Evolutionary conservation across 352 stramenopile species (phyloP).

Genomic region (Poterioochromonas sp.): DNA sequence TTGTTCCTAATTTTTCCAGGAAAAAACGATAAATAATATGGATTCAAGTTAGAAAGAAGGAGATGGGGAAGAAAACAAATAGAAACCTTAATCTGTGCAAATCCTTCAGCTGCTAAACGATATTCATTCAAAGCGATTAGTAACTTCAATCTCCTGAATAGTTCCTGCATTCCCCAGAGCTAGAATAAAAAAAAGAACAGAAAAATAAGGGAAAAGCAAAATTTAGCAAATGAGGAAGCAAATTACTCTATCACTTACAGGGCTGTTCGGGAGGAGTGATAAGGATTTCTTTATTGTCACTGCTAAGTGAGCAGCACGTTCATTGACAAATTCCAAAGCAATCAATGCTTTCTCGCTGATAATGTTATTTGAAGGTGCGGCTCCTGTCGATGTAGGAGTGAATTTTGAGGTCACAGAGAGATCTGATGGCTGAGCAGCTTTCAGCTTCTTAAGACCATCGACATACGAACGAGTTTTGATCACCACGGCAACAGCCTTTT

Average conservation of each 20-base stretch:
- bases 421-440: neutral
- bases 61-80: neutral
- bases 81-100: neutral
- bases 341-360: neutral
- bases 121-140: neutral
- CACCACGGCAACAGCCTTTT: constrained; percentile 15
- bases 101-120: constrained; percentile 9
- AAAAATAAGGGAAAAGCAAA: neutral
- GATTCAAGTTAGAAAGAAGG: neutral
- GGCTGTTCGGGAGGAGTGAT: neutral
- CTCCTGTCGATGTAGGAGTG: too few relatives aligned
- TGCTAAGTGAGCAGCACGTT: neutral
- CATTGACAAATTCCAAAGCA: neutral
- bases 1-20: neutral
- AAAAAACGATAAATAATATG: neutral
- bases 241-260: neutral
- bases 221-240: neutral
- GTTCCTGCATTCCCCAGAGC: constrained; percentile 12
- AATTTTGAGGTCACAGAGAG: neutral
- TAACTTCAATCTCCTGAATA: constrained; percentile 14
- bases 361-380: too few relatives aligned
- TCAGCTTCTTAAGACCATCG: neutral
- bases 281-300: neutral
- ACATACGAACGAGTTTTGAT: neutral
- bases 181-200: neutral